These are phyloP conservation scores for Fusarium sp. DNA, from an alignment of 2,329 filamentous ascomycete species.

Conservation along the genomic window DNA sequence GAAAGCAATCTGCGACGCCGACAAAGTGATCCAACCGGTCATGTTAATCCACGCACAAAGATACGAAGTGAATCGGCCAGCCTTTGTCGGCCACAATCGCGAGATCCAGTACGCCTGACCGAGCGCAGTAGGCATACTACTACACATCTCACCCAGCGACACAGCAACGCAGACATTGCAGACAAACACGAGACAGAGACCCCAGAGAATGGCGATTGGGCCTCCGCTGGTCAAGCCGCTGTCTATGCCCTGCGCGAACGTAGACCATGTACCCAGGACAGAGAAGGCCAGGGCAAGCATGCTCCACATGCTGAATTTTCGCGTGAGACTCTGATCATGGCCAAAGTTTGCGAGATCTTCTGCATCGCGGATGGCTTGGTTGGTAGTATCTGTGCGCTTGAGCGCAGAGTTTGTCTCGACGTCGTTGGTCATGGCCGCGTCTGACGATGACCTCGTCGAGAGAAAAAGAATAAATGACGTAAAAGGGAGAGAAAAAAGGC, in stretches of 20 bases:
- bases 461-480: conserved; percentile 19
- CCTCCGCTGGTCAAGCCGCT: conserved; percentile 67
- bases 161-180: conserved; percentile 66
- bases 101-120: conserved; percentile 69
- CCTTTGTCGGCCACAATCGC: conserved; percentile 51
- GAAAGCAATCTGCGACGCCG: conserved; percentile 67
- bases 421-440: conserved; percentile 44
- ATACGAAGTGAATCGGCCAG: conserved; percentile 64
- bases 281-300: conserved; percentile 69
- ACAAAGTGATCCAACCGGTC: conserved; percentile 69
- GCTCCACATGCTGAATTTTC: conserved; percentile 65
- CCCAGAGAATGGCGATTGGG: conserved; percentile 66
- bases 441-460: conserved; percentile 39
- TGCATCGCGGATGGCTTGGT: conserved; percentile 51
- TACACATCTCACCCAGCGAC: conserved; percentile 67
- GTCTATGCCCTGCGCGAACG: conserved; percentile 61
- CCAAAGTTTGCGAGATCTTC: conserved; percentile 56
- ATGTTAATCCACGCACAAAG: conserved; percentile 71
- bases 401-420: conserved; percentile 42
- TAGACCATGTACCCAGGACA: conserved; percentile 69
- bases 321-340: conserved; percentile 54
- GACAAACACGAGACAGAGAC: conserved; percentile 62
- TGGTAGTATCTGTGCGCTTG: conserved; percentile 36
- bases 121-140: conserved; percentile 69
- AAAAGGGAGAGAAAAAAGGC: conserved; percentile 16